Percentiles rank a stretch among this genome's conserved stretches.
Conservation (phyloP, 148 eudicot species). For the Rhododendron simsii region DNA sequence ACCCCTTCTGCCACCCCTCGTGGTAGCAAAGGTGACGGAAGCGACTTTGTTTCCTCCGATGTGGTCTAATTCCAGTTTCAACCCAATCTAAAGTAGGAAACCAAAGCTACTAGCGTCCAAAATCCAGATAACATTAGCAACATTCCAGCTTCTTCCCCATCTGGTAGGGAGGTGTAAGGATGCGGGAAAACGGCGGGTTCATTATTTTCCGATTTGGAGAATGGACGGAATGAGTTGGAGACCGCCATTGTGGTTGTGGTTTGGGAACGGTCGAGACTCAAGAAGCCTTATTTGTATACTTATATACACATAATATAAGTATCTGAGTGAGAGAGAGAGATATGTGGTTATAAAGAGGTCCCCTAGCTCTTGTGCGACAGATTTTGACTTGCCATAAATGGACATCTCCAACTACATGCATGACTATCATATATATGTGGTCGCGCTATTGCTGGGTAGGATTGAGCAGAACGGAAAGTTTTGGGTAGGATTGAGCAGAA, state of each 20-base stretch:
- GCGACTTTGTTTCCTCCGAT: background rate
- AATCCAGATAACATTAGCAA: slow-evolving; percentile 24
- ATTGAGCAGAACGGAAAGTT: background rate
- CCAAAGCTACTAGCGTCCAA: slow-evolving; percentile 19
- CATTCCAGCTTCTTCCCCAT: background rate
- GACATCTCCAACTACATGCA: background rate
- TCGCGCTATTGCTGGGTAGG: background rate
- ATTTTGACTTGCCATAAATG: background rate
- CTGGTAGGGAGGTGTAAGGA: background rate
- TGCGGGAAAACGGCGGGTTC: background rate
- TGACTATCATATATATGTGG: background rate
- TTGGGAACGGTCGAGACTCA: background rate
- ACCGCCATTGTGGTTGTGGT: background rate
- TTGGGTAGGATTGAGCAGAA: too few species aligned
- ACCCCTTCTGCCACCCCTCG: slow-evolving; percentile 49
- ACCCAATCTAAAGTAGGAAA: slow-evolving; percentile 5
- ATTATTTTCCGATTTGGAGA: too few species aligned
- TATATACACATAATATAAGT: too few species aligned
- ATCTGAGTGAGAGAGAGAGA: too few species aligned
- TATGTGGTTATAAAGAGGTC: background rate
- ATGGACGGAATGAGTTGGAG: background rate
- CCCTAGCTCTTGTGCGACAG: background rate
- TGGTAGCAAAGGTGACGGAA: slow-evolving; percentile 9
- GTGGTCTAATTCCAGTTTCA: background rate
- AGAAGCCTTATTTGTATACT: too few species aligned